Base-by-base conservation (phyloP, 176 grass and related monocot species). In the Zoysia japonica region DNA sequence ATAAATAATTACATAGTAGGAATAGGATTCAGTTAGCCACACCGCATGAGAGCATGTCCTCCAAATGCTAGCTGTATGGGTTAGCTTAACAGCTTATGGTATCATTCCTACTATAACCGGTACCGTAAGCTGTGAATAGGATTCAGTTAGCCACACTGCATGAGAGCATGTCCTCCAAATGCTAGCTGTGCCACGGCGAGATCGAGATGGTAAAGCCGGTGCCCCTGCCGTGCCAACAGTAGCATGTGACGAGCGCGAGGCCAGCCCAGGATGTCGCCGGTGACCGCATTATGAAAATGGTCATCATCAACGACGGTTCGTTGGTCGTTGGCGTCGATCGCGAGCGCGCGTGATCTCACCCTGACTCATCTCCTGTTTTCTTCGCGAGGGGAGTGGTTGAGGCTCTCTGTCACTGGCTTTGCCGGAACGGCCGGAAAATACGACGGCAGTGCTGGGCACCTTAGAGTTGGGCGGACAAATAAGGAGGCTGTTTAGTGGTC, bases 191-290 rank as follows among this genome's bases (percentile, higher is more conserved):
- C 9, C 77, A 57, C 19, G 72, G 54, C 54, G 47, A 42, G 74
- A 74, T 66, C 61, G 28, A 38, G 61, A 67, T 67, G 71, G 49
- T 3, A 2, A 10, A 7, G 37, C 6, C 14, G 19, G 12, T 70
- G 56, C 36, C 57, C 61, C 38, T 53, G n/a, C 6, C 17, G 41
- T 0, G 37, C 54, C 36, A 35, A 60, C 82, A 71, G 7, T 47
- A 52, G 14, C 67, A 85, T 47, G 75, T 65, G 83, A 28, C 28
- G 83, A 67, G 48, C 16, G 47, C 37, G 76, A 53, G 11, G 19
- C 35, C 61, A 28, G 28, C 28, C 35, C 61, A 55, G 62, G 11
- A 9, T 67, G 76, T 50, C 37, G 8, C 37, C 15, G 61, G 41
- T 3, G 16, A 65, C 60, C 5, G 62, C 10, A 4, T 51, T 78